These are phyloP conservation scores for Eucalyptus rudis DNA, from an alignment of 345 rosid genomes.

Conservation along the genomic window DNA sequence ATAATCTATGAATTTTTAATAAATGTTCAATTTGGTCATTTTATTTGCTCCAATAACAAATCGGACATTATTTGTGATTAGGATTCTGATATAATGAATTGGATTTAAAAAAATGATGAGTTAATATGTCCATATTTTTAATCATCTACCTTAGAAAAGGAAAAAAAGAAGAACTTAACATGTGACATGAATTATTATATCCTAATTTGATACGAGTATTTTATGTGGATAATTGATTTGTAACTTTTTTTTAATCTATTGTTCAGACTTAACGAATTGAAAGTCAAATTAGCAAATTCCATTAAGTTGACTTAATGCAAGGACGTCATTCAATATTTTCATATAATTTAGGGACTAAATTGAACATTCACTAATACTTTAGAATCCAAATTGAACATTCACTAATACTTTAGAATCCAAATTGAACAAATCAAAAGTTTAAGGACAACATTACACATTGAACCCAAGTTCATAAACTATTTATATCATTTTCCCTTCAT, in stretches of 20 bases:
- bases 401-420: not conserved
- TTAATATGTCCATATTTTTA: not conserved
- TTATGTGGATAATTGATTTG: not conserved
- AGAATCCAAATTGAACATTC: accelerated
- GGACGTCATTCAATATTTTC: accelerated
- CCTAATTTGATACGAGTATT: not conserved
- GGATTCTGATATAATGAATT: not conserved
- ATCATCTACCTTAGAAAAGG: not conserved
- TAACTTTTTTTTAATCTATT: not conserved
- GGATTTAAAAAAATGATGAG: not conserved
- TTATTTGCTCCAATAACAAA: not conserved
- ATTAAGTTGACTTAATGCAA: accelerated
- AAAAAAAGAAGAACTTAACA: not conserved
- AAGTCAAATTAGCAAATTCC: not conserved
- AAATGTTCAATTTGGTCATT: not conserved
- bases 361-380: accelerated
- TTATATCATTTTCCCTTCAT: not conserved
- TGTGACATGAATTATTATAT: not conserved
- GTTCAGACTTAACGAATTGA: not conserved
- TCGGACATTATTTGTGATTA: not conserved
- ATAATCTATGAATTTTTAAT: not conserved
- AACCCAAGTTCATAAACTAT: not conserved
- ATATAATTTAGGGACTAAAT: not conserved
- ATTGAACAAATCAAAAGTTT: not conserved
- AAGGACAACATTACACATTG: accelerated